Conservation (phyloP, 805 yeast genomes). For the Blastobotrys terrestris region DNA sequence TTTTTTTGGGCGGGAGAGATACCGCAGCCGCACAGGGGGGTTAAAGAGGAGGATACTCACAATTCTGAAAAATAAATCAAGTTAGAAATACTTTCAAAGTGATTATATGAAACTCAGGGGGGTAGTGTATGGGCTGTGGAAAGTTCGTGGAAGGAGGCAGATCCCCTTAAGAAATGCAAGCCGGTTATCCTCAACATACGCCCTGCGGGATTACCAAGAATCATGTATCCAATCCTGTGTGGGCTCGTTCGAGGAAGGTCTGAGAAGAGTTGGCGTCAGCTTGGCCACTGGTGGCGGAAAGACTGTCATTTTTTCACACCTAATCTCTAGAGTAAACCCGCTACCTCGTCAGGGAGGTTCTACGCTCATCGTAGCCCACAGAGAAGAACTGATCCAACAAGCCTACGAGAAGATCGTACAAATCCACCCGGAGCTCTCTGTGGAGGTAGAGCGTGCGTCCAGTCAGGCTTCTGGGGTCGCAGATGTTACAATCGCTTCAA, state of each 20-base stretch:
- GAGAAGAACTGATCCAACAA: conserved; percentile 72
- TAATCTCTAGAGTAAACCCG: conserved; percentile 31
- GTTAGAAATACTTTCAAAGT: not conserved
- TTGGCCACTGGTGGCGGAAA: conserved; percentile 95
- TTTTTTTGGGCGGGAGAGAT: no score
- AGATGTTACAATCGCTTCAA: conserved; percentile 73
- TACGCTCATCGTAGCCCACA: conserved; percentile 65
- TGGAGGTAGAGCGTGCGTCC: conserved; percentile 68
- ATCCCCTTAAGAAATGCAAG: not conserved
- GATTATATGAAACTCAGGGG: not conserved
- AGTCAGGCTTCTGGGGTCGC: conserved; percentile 38
- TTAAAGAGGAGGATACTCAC: no score
- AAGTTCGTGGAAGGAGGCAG: not conserved
- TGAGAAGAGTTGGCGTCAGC: conserved; percentile 66
- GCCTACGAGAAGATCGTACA: conserved; percentile 46
- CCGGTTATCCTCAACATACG: not conserved
- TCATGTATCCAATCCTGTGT: conserved; percentile 59
- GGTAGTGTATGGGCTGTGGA: not conserved
- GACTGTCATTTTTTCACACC: conserved; percentile 40
- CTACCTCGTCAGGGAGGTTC: conserved; percentile 28
- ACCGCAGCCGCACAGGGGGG: no score
- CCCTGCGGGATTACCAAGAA: conserved; percentile 54
- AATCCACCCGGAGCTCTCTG: conserved; percentile 44
- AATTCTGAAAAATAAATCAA: no score
- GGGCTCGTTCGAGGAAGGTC: conserved; percentile 40